Conservation (phyloP, 306 rosid species). For the Vicia villosa region DNA sequence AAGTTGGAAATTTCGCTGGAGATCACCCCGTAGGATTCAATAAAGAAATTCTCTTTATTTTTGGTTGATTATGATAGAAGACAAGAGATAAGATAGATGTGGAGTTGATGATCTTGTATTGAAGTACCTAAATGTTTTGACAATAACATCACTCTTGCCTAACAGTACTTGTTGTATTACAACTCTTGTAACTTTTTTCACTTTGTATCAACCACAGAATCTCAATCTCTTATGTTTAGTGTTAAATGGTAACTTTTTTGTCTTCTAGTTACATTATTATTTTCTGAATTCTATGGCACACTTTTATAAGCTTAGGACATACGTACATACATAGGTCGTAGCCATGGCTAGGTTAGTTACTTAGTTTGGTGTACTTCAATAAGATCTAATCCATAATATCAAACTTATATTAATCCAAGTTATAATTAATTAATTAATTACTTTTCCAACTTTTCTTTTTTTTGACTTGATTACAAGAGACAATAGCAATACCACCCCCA, state of each 20-base stretch:
- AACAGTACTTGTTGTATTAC: conserved; percentile 13
- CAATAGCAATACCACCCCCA: too few species aligned
- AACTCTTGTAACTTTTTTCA: conserved; percentile 24
- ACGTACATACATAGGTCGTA: conserved; percentile 1
- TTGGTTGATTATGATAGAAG: too few species aligned
- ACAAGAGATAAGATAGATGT: conserved; percentile 28
- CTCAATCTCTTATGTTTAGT: conserved; percentile 35
- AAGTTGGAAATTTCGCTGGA: too few species aligned
- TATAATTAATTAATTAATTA: not conserved
- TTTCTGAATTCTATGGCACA: not conserved
- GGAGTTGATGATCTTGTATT: conserved; percentile 35
- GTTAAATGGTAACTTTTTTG: not conserved
- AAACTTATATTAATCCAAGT: not conserved
- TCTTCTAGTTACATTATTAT: not conserved
- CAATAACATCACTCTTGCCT: conserved; percentile 32
- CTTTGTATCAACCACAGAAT: conserved; percentile 3
- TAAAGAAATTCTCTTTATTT: too few species aligned
- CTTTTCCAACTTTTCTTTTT: not conserved
- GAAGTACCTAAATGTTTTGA: conserved; percentile 39
- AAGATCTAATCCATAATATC: not conserved
- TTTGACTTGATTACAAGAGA: too few species aligned
- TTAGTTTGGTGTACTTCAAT: not conserved
- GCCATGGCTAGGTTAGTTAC: not conserved
- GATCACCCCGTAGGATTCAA: too few species aligned
- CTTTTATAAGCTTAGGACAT: conserved; percentile 1